Evolutionary conservation across 257 asterid genomes (phyloP).

Genomic region (Plantago major): DNA sequence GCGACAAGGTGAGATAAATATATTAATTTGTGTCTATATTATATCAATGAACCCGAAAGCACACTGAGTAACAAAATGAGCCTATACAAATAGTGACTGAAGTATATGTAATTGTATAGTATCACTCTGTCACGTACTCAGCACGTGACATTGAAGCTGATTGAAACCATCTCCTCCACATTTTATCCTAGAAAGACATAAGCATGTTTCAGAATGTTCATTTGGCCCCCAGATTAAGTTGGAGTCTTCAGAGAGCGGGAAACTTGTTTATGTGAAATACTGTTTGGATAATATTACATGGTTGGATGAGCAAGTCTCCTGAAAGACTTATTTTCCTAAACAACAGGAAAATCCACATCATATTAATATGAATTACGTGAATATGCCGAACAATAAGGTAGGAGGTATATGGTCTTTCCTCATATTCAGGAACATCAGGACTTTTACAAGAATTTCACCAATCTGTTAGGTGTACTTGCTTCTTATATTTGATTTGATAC

Average conservation of each 20-base stretch:
- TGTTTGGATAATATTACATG: background rate
- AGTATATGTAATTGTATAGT: no score
- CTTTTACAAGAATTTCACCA: background rate
- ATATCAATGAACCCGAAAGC: background rate
- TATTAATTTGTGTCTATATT: background rate
- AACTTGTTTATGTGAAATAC: background rate
- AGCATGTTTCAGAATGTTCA: background rate
- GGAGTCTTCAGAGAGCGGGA: background rate
- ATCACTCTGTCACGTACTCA: no score
- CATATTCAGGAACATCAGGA: no score
- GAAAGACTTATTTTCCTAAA: no score
- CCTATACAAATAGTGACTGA: no score
- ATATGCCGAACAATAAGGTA: no score
- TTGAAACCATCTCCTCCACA: background rate
- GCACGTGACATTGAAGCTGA: background rate
- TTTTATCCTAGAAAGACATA: background rate
- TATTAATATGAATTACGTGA: no score
- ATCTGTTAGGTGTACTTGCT: background rate
- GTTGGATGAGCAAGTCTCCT: background rate
- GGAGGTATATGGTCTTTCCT: no score
- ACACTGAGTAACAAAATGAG: background rate
- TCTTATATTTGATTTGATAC: background rate
- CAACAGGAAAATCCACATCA: no score
- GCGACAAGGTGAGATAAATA: constrained; percentile 67
- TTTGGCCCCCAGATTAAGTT: background rate